Evolutionary conservation across 2,329 filamentous ascomycete species (phyloP).

Genomic region (Clonostachys sp.): DNA sequence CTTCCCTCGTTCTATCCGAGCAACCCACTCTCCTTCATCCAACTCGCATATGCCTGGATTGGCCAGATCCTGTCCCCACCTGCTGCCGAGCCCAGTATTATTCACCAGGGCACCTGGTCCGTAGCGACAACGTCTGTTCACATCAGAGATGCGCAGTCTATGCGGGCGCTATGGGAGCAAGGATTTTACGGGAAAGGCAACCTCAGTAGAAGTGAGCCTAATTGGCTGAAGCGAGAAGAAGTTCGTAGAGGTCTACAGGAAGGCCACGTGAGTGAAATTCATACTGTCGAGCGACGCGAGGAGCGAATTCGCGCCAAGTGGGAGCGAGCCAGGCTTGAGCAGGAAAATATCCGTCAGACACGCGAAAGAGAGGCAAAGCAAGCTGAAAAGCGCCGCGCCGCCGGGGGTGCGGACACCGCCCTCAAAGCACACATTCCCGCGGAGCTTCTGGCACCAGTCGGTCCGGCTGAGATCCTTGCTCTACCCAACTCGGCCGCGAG

Average conservation of each 20-base stretch:
- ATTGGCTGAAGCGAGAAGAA: constrained; percentile 82
- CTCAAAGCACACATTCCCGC: neutral
- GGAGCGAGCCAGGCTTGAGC: constrained; percentile 83
- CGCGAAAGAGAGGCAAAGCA: constrained; percentile 37
- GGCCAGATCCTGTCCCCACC: constrained; percentile 67
- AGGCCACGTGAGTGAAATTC: constrained; percentile 73
- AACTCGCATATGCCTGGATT: constrained; percentile 73
- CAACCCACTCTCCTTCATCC: constrained; percentile 84
- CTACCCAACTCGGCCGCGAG: constrained; percentile 51
- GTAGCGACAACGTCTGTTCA: constrained; percentile 77
- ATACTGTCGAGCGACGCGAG: constrained; percentile 70
- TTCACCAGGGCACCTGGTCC: constrained; percentile 78
- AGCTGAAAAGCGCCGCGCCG: constrained; percentile 8
- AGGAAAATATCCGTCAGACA: constrained; percentile 75
- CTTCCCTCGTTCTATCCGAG: constrained; percentile 85
- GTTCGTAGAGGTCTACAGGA: constrained; percentile 61
- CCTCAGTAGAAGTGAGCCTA: constrained; percentile 90
- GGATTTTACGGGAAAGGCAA: constrained; percentile 96
- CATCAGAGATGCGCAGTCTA: constrained; percentile 69
- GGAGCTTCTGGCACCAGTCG: constrained; percentile 30
- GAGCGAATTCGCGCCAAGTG: constrained; percentile 84
- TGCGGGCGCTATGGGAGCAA: constrained; percentile 87
- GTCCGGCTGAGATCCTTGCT: constrained; percentile 38
- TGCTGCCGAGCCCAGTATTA: constrained; percentile 55
- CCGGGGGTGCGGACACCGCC: constrained; percentile 4